phyloP scores from a whole-genome alignment of 228 moss, liverwort and hornwort genomes.

The Sphagnum magellanicum region DNA sequence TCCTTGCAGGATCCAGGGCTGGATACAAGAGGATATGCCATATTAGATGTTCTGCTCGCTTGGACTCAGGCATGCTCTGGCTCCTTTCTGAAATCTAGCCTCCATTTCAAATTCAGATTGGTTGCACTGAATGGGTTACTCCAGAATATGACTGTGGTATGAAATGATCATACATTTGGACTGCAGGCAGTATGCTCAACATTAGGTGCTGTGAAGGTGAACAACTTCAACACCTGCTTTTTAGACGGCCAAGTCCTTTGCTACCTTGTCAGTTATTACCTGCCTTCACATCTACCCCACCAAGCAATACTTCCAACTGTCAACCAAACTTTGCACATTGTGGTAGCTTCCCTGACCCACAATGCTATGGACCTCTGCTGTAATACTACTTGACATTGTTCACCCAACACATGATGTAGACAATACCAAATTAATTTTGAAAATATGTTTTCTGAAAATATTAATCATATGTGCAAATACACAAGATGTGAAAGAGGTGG shows the following conservation, averaged over 20 bases:
- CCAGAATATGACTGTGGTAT: not conserved
- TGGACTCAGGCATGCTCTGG: constrained; percentile 42
- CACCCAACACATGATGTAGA: too few relatives aligned
- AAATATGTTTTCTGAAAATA: too few relatives aligned
- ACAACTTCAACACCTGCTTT: constrained; percentile 74
- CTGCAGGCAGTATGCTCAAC: constrained; percentile 58
- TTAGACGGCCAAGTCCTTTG: constrained; percentile 71
- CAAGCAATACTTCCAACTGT: constrained; percentile 30
- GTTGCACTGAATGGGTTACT: not conserved
- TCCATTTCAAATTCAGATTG: not conserved
- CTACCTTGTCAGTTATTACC: constrained; percentile 61
- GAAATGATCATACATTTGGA: not conserved
- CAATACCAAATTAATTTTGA: too few relatives aligned
- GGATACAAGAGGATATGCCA: constrained; percentile 22
- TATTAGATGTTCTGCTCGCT: constrained; percentile 28
- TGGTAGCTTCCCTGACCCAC: constrained; percentile 10
- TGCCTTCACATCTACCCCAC: constrained; percentile 51
- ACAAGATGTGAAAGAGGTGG: too few relatives aligned
- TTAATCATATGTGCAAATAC: too few relatives aligned
- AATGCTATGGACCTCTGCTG: not conserved
- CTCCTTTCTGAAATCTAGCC: too few relatives aligned
- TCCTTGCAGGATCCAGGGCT: constrained; percentile 21
- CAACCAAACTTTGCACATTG: constrained; percentile 1
- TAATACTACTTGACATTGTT: not conserved
- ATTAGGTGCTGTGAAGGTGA: constrained; percentile 27